Percentiles rank a stretch among this genome's conserved stretches.
Conservation (phyloP, 2,329 filamentous ascomycete genomes). For the Ophiosphaerella narmari region DNA sequence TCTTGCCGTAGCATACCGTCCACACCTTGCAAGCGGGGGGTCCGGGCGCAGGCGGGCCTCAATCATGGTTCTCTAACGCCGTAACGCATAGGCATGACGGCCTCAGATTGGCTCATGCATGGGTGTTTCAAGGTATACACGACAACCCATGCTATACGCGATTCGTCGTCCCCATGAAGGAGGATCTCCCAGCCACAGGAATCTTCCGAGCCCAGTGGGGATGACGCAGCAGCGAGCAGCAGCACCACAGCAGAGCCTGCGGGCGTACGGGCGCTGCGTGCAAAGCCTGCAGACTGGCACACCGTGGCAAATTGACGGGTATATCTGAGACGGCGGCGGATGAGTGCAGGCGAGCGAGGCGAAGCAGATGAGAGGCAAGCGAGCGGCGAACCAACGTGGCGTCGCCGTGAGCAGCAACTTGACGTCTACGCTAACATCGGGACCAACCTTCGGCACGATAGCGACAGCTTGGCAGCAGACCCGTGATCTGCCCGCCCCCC, state of each 20-base stretch:
- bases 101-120: slow-evolving; percentile 47
- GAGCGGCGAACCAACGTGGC: slow-evolving; percentile 8
- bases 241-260: slow-evolving; percentile 25
- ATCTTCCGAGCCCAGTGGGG: slow-evolving; percentile 29
- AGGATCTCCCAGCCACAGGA: slow-evolving; percentile 45
- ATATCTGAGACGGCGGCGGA: slow-evolving; percentile 8
- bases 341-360: not conserved
- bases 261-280: slow-evolving; percentile 28
- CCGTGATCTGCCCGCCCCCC: slow-evolving; percentile 35
- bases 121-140: slow-evolving; percentile 48
- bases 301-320: slow-evolving; percentile 5
- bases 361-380: slow-evolving; percentile 13
- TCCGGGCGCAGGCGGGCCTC: slow-evolving; percentile 29
- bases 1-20: slow-evolving; percentile 39
- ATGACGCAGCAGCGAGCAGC: slow-evolving; percentile 41
- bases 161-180: slow-evolving; percentile 38
- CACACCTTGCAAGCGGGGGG: slow-evolving; percentile 39
- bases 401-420: slow-evolving; percentile 13
- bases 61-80: slow-evolving; percentile 41
- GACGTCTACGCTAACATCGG: slow-evolving; percentile 19
- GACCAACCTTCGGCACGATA: slow-evolving; percentile 22
- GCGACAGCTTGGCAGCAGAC: slow-evolving; percentile 25
- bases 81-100: slow-evolving; percentile 45
- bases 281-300: slow-evolving; percentile 23
- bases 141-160: slow-evolving; percentile 45